Evolutionary conservation across 1,284 basidiomycete genomes (phyloP), one percentile per base, ranked within the genome.

Genomic region (Mrakiaceae sp.): DNA sequence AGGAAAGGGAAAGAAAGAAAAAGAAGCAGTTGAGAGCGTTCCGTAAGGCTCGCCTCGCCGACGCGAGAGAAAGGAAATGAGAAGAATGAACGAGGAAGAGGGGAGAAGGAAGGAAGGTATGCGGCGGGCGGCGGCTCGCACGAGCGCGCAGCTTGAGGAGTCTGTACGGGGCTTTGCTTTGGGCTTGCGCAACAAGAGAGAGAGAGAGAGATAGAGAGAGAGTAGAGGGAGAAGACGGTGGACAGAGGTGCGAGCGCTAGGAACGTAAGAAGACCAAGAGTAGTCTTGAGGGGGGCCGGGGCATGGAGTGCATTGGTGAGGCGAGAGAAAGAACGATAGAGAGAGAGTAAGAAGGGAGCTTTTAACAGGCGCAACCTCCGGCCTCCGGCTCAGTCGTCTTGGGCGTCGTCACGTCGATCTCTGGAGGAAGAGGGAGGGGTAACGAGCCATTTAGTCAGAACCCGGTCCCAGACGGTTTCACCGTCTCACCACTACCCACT

Each of bases 381-480:
- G 74, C 74, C 64, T 74, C 71, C 9, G 75, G 72, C 59, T 76
- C 73, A 53, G 73, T 69, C 39, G 69, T 70, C 11, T 72, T 64
- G 0, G 74, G 67, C 0, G 70, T 67, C 8, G 75, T 73, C 9
- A 78, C 76, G 64, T 78, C 76, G 67, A 78, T 78, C 67, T 78
- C 76, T 78, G 67, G 14, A 58, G 8, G 47, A 9, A 12, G 9
- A 54, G 63, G 3, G 16, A 39, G 39, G 12, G 43, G 43, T 9
- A 48, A 51, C 12, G 39, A 42, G 55, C 44, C 40, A 10, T 6
- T 49, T 40, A 12, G 5, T 1, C 52, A 56, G 10, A 27, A 49
- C 5, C 3, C 52, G 14, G 39, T 2, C 11, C 14, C 39, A 14
- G 16, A 7, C 3, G 46, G 16, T 3, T 4, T 16, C 3, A 43